Percentiles rank a stretch among this genome's conserved stretches.
These are phyloP conservation scores for Phytophthora ohioensis DNA, from an alignment of 352 stramenopile species.

Conservation along the genomic window DNA sequence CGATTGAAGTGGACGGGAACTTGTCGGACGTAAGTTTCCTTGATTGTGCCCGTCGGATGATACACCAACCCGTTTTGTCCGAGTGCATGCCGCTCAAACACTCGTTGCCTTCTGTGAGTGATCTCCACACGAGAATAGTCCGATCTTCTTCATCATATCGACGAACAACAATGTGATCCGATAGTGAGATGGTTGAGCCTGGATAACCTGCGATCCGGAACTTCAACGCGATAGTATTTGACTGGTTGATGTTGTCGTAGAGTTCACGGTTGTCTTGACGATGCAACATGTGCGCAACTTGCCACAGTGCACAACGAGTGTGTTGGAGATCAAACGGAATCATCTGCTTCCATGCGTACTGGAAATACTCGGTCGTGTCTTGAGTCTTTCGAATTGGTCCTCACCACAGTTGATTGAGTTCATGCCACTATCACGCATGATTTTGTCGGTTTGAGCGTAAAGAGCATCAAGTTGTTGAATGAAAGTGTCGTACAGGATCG, in stretches of 20 bases:
- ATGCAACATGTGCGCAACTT: slow-evolving; percentile 19
- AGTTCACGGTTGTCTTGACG: slow-evolving; percentile 6
- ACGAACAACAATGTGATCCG: slow-evolving; percentile 37
- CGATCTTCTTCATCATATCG: slow-evolving; percentile 54
- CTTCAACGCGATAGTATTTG: slow-evolving; percentile 18
- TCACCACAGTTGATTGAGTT: neutral
- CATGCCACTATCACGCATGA: slow-evolving; percentile 23
- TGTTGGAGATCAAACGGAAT: slow-evolving; percentile 11
- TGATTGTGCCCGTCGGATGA: slow-evolving; percentile 19
- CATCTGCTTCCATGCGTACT: slow-evolving; percentile 16
- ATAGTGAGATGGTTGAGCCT: neutral
- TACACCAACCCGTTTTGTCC: slow-evolving; percentile 31
- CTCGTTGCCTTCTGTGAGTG: slow-evolving; percentile 38
- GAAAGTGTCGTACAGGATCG: slow-evolving; percentile 16
- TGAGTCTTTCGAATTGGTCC: slow-evolving; percentile 6
- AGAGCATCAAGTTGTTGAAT: slow-evolving; percentile 10
- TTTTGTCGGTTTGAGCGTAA: slow-evolving; percentile 13
- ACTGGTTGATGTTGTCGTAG: neutral
- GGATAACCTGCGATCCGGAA: slow-evolving; percentile 2
- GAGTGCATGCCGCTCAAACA: slow-evolving; percentile 14
- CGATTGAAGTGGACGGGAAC: slow-evolving; percentile 8
- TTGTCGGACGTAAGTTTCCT: slow-evolving; percentile 23
- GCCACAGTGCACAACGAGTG: slow-evolving; percentile 10
- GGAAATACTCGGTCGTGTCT: slow-evolving; percentile 4
- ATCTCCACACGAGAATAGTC: slow-evolving; percentile 56